These are phyloP conservation scores for Rhazya stricta DNA, from an alignment of 257 asterid genomes.

Conservation along the genomic window DNA sequence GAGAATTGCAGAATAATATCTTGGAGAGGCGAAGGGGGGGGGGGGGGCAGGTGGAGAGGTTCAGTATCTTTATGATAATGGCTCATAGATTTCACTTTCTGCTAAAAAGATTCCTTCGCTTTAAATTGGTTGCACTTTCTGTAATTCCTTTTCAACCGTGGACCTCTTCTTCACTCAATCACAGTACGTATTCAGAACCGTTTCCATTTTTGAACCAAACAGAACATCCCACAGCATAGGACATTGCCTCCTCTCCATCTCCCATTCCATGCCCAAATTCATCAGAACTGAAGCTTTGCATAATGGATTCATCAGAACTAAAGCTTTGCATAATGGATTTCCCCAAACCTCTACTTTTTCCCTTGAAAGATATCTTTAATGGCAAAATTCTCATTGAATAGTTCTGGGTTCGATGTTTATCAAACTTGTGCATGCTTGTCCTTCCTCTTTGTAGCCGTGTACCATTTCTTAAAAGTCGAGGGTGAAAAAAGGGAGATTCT, in stretches of 20 bases:
- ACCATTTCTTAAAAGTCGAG: too few relatives aligned
- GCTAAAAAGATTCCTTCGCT: conserved; percentile 8
- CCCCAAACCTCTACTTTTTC: not conserved
- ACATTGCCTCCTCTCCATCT: not conserved
- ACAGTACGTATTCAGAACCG: not conserved
- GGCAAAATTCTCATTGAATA: too few relatives aligned
- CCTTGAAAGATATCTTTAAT: too few relatives aligned
- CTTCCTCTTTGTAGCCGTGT: too few relatives aligned
- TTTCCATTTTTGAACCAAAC: conserved; percentile 3
- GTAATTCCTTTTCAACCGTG: not conserved
- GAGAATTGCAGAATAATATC: conserved; percentile 4
- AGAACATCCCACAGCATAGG: conserved; percentile 15
- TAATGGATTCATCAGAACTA: conserved; percentile 1
- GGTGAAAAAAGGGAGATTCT: not conserved
- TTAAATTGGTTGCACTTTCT: not conserved
- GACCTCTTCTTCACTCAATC: not conserved
- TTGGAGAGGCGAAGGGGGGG: not conserved
- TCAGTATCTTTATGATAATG: conserved; percentile 10
- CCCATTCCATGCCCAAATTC: not conserved
- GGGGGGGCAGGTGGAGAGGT: not conserved
- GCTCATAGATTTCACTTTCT: conserved; percentile 5
- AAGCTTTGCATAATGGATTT: too few relatives aligned
- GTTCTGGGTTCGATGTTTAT: too few relatives aligned
- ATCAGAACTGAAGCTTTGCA: not conserved
- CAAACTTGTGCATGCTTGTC: too few relatives aligned